A percentile compares a stretch with the other conserved stretches of the same genome.
These are phyloP conservation scores for Hymenoscyphus repandus DNA, from an alignment of 2,329 filamentous ascomycete genomes.

Conservation along the genomic window DNA sequence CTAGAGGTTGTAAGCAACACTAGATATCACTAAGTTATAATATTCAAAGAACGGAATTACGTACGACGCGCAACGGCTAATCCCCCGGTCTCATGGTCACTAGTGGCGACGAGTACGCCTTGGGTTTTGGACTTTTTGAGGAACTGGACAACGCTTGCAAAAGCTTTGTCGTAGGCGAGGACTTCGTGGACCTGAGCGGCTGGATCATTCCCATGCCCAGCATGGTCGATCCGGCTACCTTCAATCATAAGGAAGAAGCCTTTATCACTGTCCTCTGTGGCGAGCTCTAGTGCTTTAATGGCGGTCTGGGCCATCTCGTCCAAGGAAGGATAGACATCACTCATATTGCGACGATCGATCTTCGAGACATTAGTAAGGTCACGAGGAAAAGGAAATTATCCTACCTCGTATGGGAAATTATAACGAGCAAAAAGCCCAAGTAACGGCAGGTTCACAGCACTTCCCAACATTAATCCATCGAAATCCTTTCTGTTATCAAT, in stretches of 20 bases:
- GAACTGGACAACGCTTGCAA: constrained; percentile 79
- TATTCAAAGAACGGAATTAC: constrained; percentile 23
- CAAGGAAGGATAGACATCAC: constrained; percentile 78
- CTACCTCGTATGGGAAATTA: constrained; percentile 81
- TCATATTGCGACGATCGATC: constrained; percentile 73
- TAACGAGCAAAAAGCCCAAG: constrained; percentile 77
- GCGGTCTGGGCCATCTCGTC: constrained; percentile 88
- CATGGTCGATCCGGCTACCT: constrained; percentile 92
- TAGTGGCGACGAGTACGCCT: constrained; percentile 81
- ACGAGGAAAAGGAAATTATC: not conserved
- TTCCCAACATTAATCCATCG: constrained; percentile 64
- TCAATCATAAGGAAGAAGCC: constrained; percentile 99
- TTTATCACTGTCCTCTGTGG: constrained; percentile 77
- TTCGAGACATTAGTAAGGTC: constrained; percentile 1
- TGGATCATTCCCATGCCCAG: constrained; percentile 80
- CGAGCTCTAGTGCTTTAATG: constrained; percentile 70
- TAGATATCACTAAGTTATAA: not conserved
- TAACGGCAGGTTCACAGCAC: constrained; percentile 68
- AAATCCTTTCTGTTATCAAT: constrained; percentile 68
- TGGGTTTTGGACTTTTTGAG: constrained; percentile 67
- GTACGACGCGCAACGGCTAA: constrained; percentile 73
- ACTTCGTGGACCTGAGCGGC: constrained; percentile 87
- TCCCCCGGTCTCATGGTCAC: constrained; percentile 94
- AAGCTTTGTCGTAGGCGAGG: constrained; percentile 86
- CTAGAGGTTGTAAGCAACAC: constrained; percentile 26